Percentiles rank a stretch among this genome's conserved stretches.
Evolutionary conservation across 495 filamentous ascomycete genomes (phyloP).

Genomic region (Bryoglossum gracile): DNA sequence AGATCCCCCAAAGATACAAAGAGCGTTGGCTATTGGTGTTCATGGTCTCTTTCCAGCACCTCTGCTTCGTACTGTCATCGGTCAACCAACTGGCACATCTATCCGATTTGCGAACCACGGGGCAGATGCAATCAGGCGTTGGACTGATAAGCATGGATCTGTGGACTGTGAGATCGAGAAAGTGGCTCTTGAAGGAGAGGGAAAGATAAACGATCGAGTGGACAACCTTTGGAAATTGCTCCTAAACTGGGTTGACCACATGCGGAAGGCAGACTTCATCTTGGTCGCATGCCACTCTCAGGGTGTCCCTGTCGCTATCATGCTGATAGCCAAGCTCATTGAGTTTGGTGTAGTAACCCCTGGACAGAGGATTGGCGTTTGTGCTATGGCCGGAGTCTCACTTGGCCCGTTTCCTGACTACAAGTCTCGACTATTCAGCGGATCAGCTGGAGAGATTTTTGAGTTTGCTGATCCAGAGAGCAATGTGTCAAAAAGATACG

Average conservation of each 20-base stretch:
- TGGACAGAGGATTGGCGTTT: conserved; percentile 67
- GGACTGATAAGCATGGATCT: conserved; percentile 58
- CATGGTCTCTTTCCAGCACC: conserved; percentile 91
- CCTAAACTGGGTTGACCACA: conserved; percentile 90
- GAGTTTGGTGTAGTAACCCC: conserved; percentile 64
- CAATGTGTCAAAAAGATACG: conserved; percentile 73
- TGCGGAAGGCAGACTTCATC: conserved; percentile 81
- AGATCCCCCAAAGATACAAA: conserved; percentile 63
- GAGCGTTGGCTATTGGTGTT: conserved; percentile 84
- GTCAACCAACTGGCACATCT: conserved; percentile 92
- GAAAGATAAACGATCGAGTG: conserved; percentile 84
- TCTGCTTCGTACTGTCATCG: conserved; percentile 75
- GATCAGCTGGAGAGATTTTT: conserved; percentile 85
- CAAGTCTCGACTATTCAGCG: conserved; percentile 73
- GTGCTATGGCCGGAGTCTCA: conserved; percentile 93
- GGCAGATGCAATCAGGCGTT: conserved; percentile 74
- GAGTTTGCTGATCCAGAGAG: conserved; percentile 79
- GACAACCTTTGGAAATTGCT: conserved; percentile 89
- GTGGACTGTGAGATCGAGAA: conserved; percentile 72
- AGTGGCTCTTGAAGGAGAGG: conserved; percentile 93
- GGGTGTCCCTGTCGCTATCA: conserved; percentile 87
- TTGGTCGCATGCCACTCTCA: conserved; percentile 89
- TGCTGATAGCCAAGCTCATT: conserved; percentile 89
- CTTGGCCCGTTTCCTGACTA: conserved; percentile 86
- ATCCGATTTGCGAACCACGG: conserved; percentile 87